A percentile compares a stretch with the other conserved stretches of the same genome.
These are phyloP conservation scores for Microsporum audouinii DNA, from an alignment of 2,329 filamentous ascomycete species.

Conservation along the genomic window DNA sequence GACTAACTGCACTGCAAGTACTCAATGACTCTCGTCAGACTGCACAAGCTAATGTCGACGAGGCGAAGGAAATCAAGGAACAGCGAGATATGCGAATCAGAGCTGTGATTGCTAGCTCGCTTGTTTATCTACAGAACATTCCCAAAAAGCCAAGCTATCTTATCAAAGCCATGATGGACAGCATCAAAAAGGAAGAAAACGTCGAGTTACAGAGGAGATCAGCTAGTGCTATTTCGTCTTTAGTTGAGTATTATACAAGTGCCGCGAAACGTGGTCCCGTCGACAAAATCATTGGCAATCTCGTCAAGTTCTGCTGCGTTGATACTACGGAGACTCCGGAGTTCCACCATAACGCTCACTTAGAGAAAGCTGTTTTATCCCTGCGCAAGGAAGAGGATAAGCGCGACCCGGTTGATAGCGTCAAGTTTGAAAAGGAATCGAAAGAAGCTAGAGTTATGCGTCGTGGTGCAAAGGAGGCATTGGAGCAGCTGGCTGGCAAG, in stretches of 20 bases:
- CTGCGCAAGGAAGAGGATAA: slow-evolving; percentile 96
- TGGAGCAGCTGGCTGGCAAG: slow-evolving; percentile 71
- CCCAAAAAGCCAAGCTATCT: slow-evolving; percentile 88
- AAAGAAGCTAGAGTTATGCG: slow-evolving; percentile 81
- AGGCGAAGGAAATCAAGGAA: slow-evolving; percentile 67
- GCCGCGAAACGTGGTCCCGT: slow-evolving; percentile 72
- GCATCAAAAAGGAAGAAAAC: slow-evolving; percentile 90
- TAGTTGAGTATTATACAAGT: slow-evolving; percentile 77
- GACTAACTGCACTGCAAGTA: slow-evolving; percentile 69
- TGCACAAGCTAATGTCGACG: slow-evolving; percentile 60
- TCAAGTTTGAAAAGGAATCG: slow-evolving; percentile 78
- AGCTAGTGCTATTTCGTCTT: slow-evolving; percentile 66
- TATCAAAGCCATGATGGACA: slow-evolving; percentile 98
- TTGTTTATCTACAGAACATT: slow-evolving; percentile 75
- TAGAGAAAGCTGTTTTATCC: slow-evolving; percentile 74
- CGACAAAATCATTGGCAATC: slow-evolving; percentile 88
- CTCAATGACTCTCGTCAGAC: slow-evolving; percentile 65
- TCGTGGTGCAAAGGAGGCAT: slow-evolving; percentile 82
- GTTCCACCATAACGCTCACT: slow-evolving; percentile 68
- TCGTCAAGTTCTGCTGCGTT: slow-evolving; percentile 95
- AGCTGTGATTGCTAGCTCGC: slow-evolving; percentile 72
- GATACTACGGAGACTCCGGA: slow-evolving; percentile 96
- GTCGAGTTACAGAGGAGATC: slow-evolving; percentile 76
- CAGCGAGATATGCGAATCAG: slow-evolving; percentile 75
- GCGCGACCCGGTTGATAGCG: slow-evolving; percentile 81